Evolutionary conservation across 768 basidiomycete species (phyloP).

Genomic region (Calvatia gigantea): DNA sequence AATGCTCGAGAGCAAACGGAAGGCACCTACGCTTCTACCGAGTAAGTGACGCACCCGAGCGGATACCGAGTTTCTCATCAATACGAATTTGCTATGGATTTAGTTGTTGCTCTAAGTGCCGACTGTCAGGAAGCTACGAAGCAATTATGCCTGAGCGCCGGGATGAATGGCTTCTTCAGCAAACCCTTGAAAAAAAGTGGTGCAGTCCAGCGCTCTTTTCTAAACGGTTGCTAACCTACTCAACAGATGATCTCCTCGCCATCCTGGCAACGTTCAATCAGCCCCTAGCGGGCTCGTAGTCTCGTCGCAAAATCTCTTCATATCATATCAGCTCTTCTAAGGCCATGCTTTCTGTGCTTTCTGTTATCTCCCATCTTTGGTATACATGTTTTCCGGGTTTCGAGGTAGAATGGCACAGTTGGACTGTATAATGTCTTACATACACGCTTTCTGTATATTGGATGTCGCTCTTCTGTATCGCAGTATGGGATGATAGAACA

Average conservation of each 20-base stretch:
- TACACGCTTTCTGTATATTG: not conserved
- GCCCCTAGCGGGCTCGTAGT: constrained; percentile 9
- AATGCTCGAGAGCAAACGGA: constrained; percentile 54
- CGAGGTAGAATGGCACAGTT: not conserved
- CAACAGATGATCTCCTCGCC: constrained; percentile 47
- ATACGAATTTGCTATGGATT: not conserved
- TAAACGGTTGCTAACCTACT: not conserved
- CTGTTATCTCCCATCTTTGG: not conserved
- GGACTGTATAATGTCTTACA: not conserved
- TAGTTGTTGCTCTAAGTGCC: constrained; percentile 71
- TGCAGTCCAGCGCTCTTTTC: constrained; percentile 7
- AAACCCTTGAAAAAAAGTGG: constrained; percentile 65
- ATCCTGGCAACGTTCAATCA: constrained; percentile 53
- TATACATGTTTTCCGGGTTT: not conserved
- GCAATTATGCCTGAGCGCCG: constrained; percentile 70
- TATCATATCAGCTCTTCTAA: not conserved
- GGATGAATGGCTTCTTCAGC: constrained; percentile 75
- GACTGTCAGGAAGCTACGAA: constrained; percentile 79
- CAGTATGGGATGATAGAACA: not conserved
- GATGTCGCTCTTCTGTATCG: not conserved
- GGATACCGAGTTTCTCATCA: no score
- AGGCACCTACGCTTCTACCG: constrained; percentile 45
- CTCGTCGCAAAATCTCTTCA: no score
- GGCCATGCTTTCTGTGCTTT: no score
- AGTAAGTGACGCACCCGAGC: constrained; percentile 47